These are phyloP conservation scores for Cadophora sp. DNA, from an alignment of 2,329 filamentous ascomycete species.

Conservation along the genomic window DNA sequence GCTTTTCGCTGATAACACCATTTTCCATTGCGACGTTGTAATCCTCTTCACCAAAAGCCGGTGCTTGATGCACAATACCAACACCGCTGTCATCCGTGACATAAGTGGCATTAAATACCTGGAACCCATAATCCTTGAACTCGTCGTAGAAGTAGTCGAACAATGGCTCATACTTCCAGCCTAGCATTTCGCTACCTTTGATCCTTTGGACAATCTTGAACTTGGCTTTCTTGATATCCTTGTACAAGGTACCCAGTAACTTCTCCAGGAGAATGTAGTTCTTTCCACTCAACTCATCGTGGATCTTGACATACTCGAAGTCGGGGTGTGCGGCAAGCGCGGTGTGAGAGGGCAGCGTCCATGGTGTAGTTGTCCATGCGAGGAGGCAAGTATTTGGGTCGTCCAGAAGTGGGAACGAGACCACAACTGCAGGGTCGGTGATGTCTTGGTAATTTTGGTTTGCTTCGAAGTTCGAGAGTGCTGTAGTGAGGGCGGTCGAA, in stretches of 20 bases:
- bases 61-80: slow-evolving; percentile 92
- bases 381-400: slow-evolving; percentile 78
- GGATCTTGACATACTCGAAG: slow-evolving; percentile 87
- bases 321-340: slow-evolving; percentile 79
- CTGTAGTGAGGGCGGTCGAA: slow-evolving; percentile 87
- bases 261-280: slow-evolving; percentile 87
- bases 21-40: slow-evolving; percentile 80
- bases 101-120: slow-evolving; percentile 82
- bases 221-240: slow-evolving; percentile 94
- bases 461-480: slow-evolving; percentile 91
- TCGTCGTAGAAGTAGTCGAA: slow-evolving; percentile 91
- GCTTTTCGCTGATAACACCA: slow-evolving; percentile 78
- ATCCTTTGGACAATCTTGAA: slow-evolving; percentile 82
- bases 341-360: slow-evolving; percentile 85
- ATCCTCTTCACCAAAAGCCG: slow-evolving; percentile 95
- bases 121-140: slow-evolving; percentile 85
- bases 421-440: slow-evolving; percentile 87
- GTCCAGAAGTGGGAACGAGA: slow-evolving; percentile 83
- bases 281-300: slow-evolving; percentile 81
- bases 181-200: slow-evolving; percentile 80
- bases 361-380: slow-evolving; percentile 89
- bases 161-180: slow-evolving; percentile 84
- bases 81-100: slow-evolving; percentile 91
- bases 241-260: slow-evolving; percentile 83
- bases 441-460: slow-evolving; percentile 95